A percentile compares a stretch with the other conserved stretches of the same genome.
These are phyloP conservation scores for Synchytrium microbalum DNA, from an alignment of 371 early-diverging fungal genomes.

Conservation along the genomic window DNA sequence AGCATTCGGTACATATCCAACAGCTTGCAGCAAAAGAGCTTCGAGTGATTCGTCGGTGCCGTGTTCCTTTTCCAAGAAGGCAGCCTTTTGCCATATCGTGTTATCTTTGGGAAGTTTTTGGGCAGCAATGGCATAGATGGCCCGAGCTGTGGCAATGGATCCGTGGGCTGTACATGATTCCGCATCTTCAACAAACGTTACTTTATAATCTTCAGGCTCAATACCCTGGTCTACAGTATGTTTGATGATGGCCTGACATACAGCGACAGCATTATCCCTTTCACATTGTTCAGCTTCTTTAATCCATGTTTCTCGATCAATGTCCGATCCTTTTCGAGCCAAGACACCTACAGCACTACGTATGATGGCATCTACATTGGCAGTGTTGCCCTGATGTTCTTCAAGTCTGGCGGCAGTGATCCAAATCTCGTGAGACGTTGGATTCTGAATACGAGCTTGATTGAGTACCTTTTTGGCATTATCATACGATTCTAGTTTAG, in stretches of 20 bases:
- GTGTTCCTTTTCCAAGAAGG: constrained; percentile 80
- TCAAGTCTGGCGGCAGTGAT: constrained; percentile 88
- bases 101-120: constrained; percentile 67
- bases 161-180: constrained; percentile 59
- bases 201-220: constrained; percentile 71
- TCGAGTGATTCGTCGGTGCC: constrained; percentile 73
- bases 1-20: constrained; percentile 82
- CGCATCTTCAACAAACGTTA: constrained; percentile 87
- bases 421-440: constrained; percentile 91
- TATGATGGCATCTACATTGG: constrained; percentile 64
- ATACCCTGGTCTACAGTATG: constrained; percentile 73
- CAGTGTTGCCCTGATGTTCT: constrained; percentile 65
- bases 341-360: constrained; percentile 60
- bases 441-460: constrained; percentile 74
- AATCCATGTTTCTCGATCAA: constrained; percentile 88
- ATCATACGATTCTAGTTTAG: constrained; percentile 81
- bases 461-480: constrained; percentile 85
- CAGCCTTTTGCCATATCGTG: constrained; percentile 82
- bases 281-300: constrained; percentile 82
- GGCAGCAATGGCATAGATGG: constrained; percentile 79
- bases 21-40: constrained; percentile 73
- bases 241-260: constrained; percentile 77
- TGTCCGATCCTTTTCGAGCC: constrained; percentile 53
- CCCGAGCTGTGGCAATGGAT: constrained; percentile 73
- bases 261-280: constrained; percentile 62